A percentile compares a stretch with the other conserved stretches of the same genome.
These are phyloP conservation scores for Malus hybrid DNA, from an alignment of 331 rosid species.

Conservation along the genomic window DNA sequence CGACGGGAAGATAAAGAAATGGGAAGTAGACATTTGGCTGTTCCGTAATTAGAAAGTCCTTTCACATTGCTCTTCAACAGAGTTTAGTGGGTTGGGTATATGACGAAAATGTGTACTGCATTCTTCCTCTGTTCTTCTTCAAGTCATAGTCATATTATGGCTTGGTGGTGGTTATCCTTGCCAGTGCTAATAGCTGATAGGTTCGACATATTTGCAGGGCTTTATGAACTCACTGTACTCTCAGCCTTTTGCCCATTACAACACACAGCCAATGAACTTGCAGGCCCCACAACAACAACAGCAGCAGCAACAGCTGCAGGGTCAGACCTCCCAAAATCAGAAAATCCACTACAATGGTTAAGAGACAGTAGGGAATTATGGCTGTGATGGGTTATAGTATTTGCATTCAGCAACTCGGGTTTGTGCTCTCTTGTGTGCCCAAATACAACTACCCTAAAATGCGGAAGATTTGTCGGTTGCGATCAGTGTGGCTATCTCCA, in stretches of 20 bases:
- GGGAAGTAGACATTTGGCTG: background rate
- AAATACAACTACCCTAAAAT: constrained; percentile 41
- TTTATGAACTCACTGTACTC: constrained; percentile 85
- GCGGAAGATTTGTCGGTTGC: constrained; percentile 33
- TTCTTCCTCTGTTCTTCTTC: background rate
- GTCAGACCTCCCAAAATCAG: constrained; percentile 89
- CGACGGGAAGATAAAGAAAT: background rate
- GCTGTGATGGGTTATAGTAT: constrained; percentile 85
- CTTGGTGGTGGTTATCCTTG: background rate
- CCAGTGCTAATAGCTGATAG: background rate
- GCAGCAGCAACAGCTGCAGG: constrained; percentile 73
- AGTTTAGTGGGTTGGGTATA: background rate
- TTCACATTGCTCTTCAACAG: background rate
- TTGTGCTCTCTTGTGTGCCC: constrained; percentile 75
- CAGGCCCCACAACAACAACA: constrained; percentile 82
- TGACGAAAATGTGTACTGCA: background rate
- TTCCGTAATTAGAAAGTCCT: background rate
- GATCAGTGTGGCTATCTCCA: constrained; percentile 24
- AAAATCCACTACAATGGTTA: constrained; percentile 88
- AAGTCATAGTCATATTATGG: background rate
- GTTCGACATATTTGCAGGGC: constrained; percentile 40
- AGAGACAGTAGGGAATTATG: constrained; percentile 31
- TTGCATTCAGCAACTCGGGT: constrained; percentile 78
- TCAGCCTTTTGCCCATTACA: constrained; percentile 95
- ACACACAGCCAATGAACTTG: constrained; percentile 79